phyloP scores from a whole-genome alignment of 345 rosid species.

The Trapa incisa region DNA sequence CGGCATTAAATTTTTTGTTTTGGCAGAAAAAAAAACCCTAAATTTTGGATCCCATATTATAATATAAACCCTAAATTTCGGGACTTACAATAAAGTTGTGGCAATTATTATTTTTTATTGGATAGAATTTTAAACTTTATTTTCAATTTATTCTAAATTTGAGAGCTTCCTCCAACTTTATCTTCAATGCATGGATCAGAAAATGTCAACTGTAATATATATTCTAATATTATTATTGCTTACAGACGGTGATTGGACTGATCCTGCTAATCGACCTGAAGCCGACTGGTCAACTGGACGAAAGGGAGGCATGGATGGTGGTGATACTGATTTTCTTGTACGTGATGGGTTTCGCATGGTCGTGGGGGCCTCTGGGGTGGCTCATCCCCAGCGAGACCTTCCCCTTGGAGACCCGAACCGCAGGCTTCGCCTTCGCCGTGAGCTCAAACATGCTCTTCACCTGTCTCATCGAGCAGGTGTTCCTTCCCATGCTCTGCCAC shows the following conservation, averaged over 20 bases:
- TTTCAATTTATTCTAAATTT: too few relatives aligned
- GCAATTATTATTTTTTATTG: too few relatives aligned
- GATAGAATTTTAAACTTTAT: too few relatives aligned
- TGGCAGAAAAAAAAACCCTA: too few relatives aligned
- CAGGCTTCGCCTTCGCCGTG: conserved; percentile 9
- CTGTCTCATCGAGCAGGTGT: conserved; percentile 9
- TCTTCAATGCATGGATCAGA: too few relatives aligned
- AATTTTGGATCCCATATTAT: too few relatives aligned
- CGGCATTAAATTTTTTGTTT: too few relatives aligned
- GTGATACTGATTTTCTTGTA: conserved; percentile 7
- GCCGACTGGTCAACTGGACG: conserved; percentile 5
- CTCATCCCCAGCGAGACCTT: conserved; percentile 13
- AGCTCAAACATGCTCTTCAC: conserved; percentile 11
- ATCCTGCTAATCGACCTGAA: conserved; percentile 11
- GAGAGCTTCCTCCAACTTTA: too few relatives aligned
- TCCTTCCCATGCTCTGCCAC: conserved; percentile 20
- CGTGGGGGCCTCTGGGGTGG: conserved; percentile 13
- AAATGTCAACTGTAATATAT: too few relatives aligned
- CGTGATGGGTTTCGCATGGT: conserved; percentile 12
- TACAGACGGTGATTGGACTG: conserved; percentile 5
- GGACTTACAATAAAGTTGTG: too few relatives aligned
- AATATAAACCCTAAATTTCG: too few relatives aligned
- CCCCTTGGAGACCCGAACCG: conserved; percentile 10
- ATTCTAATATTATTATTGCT: too few relatives aligned
- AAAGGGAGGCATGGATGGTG: conserved; percentile 3